These are phyloP conservation scores for Lasiodiplodia gonubiensis DNA, from an alignment of 2,329 filamentous ascomycete species.

Conservation along the genomic window DNA sequence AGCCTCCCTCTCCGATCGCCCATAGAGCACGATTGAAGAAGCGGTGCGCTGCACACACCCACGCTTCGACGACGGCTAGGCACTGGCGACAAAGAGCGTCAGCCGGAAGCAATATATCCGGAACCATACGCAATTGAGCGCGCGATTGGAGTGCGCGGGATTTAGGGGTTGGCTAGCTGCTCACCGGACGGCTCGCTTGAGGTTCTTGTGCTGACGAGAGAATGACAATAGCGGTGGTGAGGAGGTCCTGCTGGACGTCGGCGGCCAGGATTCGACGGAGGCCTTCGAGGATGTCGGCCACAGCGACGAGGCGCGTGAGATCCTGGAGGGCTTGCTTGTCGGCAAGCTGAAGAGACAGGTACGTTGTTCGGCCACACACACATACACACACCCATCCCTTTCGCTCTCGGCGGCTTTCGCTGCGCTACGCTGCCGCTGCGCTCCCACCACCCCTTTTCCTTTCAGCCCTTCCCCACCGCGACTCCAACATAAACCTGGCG, in stretches of 20 bases:
- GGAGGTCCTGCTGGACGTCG: constrained; percentile 96
- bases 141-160: neutral
- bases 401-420: neutral
- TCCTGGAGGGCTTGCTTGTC: constrained; percentile 65
- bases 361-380: constrained; percentile 26
- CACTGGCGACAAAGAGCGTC: neutral
- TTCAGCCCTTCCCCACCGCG: neutral
- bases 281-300: constrained; percentile 99
- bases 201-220: constrained; percentile 14
- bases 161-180: neutral
- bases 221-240: constrained; percentile 78
- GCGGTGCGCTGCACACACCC: neutral
- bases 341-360: constrained; percentile 47
- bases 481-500: neutral
- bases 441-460: too few species aligned
- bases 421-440: neutral
- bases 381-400: neutral
- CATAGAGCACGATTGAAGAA: constrained; percentile 1
- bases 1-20: neutral
- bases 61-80: neutral
- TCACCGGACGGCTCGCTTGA: neutral
- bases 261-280: constrained; percentile 93
- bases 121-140: constrained; percentile 1
- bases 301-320: constrained; percentile 97
- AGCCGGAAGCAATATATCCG: neutral